Percentiles rank a stretch among this genome's conserved stretches.
Evolutionary conservation across 257 asterid species (phyloP).

Genomic region (Plantago ovata): DNA sequence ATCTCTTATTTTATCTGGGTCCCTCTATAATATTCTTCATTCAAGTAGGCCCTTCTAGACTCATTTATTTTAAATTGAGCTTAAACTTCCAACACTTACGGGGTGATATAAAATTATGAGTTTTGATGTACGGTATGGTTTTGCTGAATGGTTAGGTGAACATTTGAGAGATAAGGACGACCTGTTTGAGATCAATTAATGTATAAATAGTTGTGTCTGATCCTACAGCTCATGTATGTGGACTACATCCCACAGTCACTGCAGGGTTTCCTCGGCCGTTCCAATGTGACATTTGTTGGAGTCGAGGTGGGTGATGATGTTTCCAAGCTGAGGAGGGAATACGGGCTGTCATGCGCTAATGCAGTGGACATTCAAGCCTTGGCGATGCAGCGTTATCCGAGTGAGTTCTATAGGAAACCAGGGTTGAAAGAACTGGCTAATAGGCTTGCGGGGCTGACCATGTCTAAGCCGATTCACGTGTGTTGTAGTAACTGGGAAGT

Average conservation of each 20-base stretch:
- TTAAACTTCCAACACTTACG: too few species aligned
- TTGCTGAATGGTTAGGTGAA: too few species aligned
- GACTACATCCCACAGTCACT: slow-evolving; percentile 18
- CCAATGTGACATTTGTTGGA: slow-evolving; percentile 16
- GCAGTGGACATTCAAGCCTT: slow-evolving; percentile 17
- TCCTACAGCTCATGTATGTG: slow-evolving; percentile 14
- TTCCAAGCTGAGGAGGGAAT: slow-evolving; percentile 16
- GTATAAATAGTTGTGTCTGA: too few species aligned
- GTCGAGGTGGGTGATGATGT: slow-evolving; percentile 26
- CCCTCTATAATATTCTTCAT: too few species aligned
- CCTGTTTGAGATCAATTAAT: too few species aligned
- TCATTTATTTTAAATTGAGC: too few species aligned
- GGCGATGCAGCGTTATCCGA: slow-evolving; percentile 17
- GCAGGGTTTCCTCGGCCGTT: not conserved
- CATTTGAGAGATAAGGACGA: too few species aligned
- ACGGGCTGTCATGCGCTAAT: slow-evolving; percentile 8
- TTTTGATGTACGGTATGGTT: too few species aligned
- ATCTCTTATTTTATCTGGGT: too few species aligned
- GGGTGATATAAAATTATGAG: too few species aligned
- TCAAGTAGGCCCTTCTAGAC: too few species aligned
- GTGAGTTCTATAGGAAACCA: slow-evolving; percentile 8
- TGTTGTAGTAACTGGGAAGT: slow-evolving; percentile 28
- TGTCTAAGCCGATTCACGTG: slow-evolving; percentile 24
- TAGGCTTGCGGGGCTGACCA: slow-evolving; percentile 12
- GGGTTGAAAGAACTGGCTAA: slow-evolving; percentile 23